Evolutionary conservation across 257 asterid genomes (phyloP), one percentile per base, ranked within the genome.

Genomic region (Gentiana macrophylla): DNA sequence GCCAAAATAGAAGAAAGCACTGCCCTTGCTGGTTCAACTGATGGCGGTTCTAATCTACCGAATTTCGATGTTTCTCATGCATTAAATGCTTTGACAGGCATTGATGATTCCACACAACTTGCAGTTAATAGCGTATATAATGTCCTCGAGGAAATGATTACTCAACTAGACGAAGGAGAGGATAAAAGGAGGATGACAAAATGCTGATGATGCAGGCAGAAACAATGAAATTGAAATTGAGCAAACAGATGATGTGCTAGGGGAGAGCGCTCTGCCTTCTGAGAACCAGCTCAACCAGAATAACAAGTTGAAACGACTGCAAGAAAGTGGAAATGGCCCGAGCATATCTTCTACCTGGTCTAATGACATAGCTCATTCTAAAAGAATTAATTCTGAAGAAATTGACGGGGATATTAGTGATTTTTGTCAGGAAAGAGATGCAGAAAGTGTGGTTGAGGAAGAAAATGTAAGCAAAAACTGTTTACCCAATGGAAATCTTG

Each of bases 41-140:
- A 68, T 66, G 70, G 61, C 67, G 63, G 41, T 47, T 70, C 81
- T 55, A 75, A 64, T 46, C 62, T 88, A 12, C 74, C 90, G 50
- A 59, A 64, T 61, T 83, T 88, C 71, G 78, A 69, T 73, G 92
- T 88, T 67, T 76, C 89, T 75, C 86, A 80, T 69, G 94, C 98
- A 61, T 77, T 92, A 4, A 78, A 73, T 74, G 91, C 95, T 52
- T 72, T 92, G 46, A 77, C 95, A 50, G 94, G 79, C 38, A 73
- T 92, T 52, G 98, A 92, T 80, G 98, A 92, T 80, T 79, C 98
- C 37, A 85, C 97, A 50, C 98, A 92, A 78, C 77, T 77, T 59
- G 97, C 98, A 63, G 95, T 92, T 65, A 85, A 83, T 59, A 81
- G 83, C 72, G 95, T 92, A 45, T 92, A 84, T 72, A 57, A 78